Evolutionary conservation across 2,329 filamentous ascomycete species (phyloP), one percentile per base, ranked within the genome.

Genomic region (Alternaria tenuissima): DNA sequence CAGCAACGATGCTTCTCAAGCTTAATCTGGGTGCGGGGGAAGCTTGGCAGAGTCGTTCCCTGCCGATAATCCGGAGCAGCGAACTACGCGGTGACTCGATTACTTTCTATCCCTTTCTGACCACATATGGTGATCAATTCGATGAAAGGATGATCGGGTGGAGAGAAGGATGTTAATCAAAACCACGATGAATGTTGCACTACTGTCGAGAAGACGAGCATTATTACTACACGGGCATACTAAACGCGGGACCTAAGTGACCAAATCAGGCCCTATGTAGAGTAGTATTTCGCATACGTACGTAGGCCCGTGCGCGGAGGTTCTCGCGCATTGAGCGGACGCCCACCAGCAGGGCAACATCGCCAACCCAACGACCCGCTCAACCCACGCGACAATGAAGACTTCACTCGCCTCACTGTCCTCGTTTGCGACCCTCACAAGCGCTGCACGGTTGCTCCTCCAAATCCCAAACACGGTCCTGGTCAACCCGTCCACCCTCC

Each of bases 361-460:
- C 4, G 38, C 30, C 30, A 38, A 49, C 20, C 20, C n/a, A 32
- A 49, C 46, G 14, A 24, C 30, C 14, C 30, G 46, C 46, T 18
- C 46, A 24, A 49, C 32, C 14, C 34, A 47, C 43, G 43, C 36
- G 43, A 68, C 46, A 3, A 77, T 77, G 75, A 69, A 66, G 42
- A 52, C 65, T 16, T 69, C 80, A 18, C 78, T 83, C 49, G 48
- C 67, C n/a, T 74, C 71, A 44, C 60, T 81, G 41, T 79, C 84
- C 44, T 82, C 58, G 68, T 76, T 74, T 68, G 82, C 68, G 76
- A 71, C 75, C 30, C 71, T 78, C 30, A 72, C 78, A 12, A 73
- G 74, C 11, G 80, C 81, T 39, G 81, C 81, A 34, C 76, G 78
- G 55, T 77, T 84, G 57, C 85, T 83, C 41, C 81, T 88, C 68